These are phyloP conservation scores for Bryopsis sp. DNA, from an alignment of 139 green algal genomes.

Conservation along the genomic window DNA sequence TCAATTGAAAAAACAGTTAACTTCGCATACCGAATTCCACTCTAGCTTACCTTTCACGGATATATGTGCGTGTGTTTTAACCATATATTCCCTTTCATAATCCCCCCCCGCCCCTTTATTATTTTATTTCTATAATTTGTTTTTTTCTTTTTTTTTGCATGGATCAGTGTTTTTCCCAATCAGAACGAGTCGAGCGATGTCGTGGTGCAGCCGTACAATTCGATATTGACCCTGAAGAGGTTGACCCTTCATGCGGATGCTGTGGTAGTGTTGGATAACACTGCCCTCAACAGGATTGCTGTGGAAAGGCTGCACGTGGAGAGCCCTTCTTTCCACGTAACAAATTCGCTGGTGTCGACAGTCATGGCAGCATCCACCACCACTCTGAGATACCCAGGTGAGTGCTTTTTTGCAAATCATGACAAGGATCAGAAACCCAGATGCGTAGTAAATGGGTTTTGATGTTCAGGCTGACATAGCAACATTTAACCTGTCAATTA, in stretches of 20 bases:
- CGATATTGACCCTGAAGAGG: conserved; percentile 93
- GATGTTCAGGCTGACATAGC: no score
- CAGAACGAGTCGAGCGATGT: conserved; percentile 91
- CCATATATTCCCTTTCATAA: no score
- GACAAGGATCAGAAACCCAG: no score
- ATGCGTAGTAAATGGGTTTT: no score
- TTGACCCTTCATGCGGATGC: conserved; percentile 86
- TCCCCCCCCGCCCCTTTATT: no score
- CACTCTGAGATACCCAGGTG: conserved; percentile 87
- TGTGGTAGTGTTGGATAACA: conserved; percentile 90
- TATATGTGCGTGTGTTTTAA: no score
- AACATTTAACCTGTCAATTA: no score
- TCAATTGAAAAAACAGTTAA: no score
- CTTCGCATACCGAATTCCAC: no score
- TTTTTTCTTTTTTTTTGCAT: no score
- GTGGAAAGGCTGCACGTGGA: conserved; percentile 66
- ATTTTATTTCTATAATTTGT: no score
- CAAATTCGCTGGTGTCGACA: conserved; percentile 92
- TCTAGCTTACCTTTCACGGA: no score
- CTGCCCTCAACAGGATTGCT: conserved; percentile 78
- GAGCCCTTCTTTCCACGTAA: conserved; percentile 67
- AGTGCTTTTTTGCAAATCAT: neutral
- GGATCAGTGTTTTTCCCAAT: conserved; percentile 98
- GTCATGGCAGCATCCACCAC: conserved; percentile 98
- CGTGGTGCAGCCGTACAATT: conserved; percentile 99